Evolutionary conservation across 176 grass and related monocot species (phyloP).

Genomic region (Eremochloa ophiuroides): DNA sequence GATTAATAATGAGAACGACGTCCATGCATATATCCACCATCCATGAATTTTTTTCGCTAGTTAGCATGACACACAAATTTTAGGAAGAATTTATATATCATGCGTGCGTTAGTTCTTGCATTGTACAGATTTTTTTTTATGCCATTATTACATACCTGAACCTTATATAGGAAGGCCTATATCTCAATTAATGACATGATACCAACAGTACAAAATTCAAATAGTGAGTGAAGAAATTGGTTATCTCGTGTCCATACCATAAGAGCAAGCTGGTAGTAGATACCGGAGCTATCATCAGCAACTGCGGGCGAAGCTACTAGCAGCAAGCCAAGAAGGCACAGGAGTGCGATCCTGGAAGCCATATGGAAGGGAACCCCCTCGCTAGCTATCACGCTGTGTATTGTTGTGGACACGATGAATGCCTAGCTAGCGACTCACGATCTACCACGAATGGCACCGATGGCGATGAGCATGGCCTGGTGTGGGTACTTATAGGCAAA

Average conservation of each 20-base stretch:
- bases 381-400: not conserved
- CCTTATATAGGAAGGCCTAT: no score
- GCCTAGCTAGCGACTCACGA: no score
- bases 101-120: no score
- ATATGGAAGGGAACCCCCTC: not conserved
- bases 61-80: not conserved
- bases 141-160: not conserved
- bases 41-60: not conserved
- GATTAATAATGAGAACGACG: not conserved
- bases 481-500: not conserved
- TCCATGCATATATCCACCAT: not conserved
- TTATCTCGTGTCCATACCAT: no score
- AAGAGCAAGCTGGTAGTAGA: conserved; percentile 33
- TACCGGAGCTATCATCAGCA: not conserved
- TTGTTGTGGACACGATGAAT: no score
- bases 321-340: no score
- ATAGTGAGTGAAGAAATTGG: not conserved
- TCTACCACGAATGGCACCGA: no score
- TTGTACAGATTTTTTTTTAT: no score
- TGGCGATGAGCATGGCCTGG: not conserved
- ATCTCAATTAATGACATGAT: no score
- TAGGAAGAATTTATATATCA: no score
- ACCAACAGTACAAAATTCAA: not conserved
- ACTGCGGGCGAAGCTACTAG: not conserved
- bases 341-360: no score